Evolutionary conservation across 2,329 filamentous ascomycete species (phyloP), one percentile per base, ranked within the genome.

Genomic region (Grosmannia huntii): DNA sequence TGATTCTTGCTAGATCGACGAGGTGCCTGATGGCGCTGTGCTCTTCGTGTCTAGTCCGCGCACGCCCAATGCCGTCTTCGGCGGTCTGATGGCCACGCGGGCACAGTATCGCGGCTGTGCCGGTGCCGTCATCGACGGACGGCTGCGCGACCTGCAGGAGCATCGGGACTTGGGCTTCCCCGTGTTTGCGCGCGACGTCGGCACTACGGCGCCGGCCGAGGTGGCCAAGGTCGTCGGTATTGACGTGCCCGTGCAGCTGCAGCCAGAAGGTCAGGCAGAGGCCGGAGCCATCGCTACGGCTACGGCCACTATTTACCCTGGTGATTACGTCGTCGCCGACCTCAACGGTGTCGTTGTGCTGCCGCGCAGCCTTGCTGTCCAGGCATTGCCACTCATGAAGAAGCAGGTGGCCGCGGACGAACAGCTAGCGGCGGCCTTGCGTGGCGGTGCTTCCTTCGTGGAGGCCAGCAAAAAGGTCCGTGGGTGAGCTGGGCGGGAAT

Each of bases 131-230:
- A 73, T 81, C 36, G 78, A 81, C 64, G 78, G 78, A 4, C 70
- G 76, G 4, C 70, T 80, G 57, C 72, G 78, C 11, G 78, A 81
- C 63, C 66, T 81, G 28, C 71, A 78, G 61, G 78, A 81, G 67
- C 78, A 81, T 64, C 73, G 77, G 7, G 75, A 72, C 25, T 65
- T 79, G 23, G 66, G 66, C 0, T 79, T 71, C 58, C 75, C 76
- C 5, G 74, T 76, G 21, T 76, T 76, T 57, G 74, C 73, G 9
- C 67, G 74, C 6, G 74, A 73, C 48, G 68, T 73, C 5, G 73
- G 73, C 57, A 76, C 74, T 4, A 69, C 74, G n/a, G 70, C 74
- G 7, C 74, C 74, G 2, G 68, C 71, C 5, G 68, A 72, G 56
- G 61, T 72, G 19, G 64, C 75, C 53, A 76, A 76, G 65, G 73